Percentiles rank a stretch among this genome's conserved stretches.
phyloP scores from a whole-genome alignment of 2,329 filamentous ascomycete genomes.

The Paradendryphiella salina region DNA sequence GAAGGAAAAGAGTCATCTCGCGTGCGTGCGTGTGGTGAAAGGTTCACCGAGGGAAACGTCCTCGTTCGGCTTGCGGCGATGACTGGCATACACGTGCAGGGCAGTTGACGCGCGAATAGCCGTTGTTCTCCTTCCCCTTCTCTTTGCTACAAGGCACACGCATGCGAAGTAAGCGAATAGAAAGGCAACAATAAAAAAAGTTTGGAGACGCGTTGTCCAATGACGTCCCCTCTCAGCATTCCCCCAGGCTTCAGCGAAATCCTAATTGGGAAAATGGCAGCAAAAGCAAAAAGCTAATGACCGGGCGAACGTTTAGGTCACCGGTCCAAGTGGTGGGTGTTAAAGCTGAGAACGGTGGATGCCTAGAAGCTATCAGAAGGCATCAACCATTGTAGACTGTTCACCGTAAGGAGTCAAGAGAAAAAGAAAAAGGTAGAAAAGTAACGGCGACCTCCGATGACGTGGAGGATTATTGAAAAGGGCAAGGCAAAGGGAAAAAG shows the following conservation, averaged over 20 bases:
- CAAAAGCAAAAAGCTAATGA: neutral
- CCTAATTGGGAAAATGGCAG: conserved; percentile 13
- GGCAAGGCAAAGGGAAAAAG: conserved; percentile 15
- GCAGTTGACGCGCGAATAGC: neutral
- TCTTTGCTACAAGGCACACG: conserved; percentile 33
- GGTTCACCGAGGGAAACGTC: conserved; percentile 19
- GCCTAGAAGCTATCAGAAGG: conserved; percentile 19
- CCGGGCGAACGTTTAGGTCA: conserved; percentile 29
- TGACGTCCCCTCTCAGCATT: conserved; percentile 14
- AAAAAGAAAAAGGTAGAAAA: neutral
- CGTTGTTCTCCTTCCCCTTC: neutral
- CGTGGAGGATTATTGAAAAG: neutral
- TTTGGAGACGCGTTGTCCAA: conserved; percentile 19
- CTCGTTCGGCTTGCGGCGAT: conserved; percentile 20
- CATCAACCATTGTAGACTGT: conserved; percentile 4
- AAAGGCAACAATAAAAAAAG: conserved; percentile 9
- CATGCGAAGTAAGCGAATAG: conserved; percentile 24
- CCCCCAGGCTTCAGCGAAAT: conserved; percentile 23
- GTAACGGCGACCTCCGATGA: conserved; percentile 5
- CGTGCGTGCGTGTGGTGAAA: conserved; percentile 1
- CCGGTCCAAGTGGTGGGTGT: conserved; percentile 32
- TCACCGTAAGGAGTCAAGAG: conserved; percentile 2
- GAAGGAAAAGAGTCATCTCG: conserved; percentile 32
- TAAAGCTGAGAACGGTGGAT: conserved; percentile 10
- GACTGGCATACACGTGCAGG: conserved; percentile 11